phyloP scores from a whole-genome alignment of 139 green algal species.

The Chlamydomonas sp. region DNA sequence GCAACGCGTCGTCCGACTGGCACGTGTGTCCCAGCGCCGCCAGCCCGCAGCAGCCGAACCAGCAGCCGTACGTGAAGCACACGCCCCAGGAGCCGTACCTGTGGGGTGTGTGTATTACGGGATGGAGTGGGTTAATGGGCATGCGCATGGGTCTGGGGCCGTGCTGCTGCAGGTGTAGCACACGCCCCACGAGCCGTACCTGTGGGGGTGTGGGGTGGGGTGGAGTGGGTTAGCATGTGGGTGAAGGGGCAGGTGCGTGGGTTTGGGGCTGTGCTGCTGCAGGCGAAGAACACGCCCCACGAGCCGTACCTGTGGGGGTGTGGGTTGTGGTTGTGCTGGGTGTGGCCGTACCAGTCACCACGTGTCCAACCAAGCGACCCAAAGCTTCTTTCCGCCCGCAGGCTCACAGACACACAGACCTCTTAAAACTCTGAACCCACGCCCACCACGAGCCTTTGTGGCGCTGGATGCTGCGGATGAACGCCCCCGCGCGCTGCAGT shows the following conservation, averaged over 20 bases:
- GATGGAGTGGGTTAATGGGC: background rate
- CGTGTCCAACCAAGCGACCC: too few relatives aligned
- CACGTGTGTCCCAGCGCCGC: constrained; percentile 73
- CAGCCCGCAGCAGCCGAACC: constrained; percentile 93
- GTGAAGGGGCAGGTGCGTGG: too few relatives aligned
- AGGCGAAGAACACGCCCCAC: constrained; percentile 99
- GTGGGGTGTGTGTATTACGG: background rate
- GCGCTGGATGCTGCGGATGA: constrained; percentile 80
- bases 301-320: constrained; percentile 84
- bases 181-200: constrained; percentile 98
- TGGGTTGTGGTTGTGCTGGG: too few relatives aligned
- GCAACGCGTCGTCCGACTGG: constrained; percentile 59
- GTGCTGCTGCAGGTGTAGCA: constrained; percentile 99
- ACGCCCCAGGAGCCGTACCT: constrained; percentile 98
- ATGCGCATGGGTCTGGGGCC: too few relatives aligned
- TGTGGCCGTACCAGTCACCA: too few relatives aligned
- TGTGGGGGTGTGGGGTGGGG: background rate
- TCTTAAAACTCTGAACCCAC: background rate
- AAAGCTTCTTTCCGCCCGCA: too few relatives aligned
- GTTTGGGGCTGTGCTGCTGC: constrained; percentile 65
- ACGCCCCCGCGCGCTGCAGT: constrained; percentile 33
- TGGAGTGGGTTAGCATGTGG: background rate
- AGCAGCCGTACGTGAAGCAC: constrained; percentile 99
- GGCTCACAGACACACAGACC: too few relatives aligned
- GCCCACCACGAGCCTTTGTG: constrained; percentile 88